A percentile compares a stretch with the other conserved stretches of the same genome.
These are phyloP conservation scores for Mycocentrospora acerina DNA, from an alignment of 2,329 filamentous ascomycete species.

Conservation along the genomic window DNA sequence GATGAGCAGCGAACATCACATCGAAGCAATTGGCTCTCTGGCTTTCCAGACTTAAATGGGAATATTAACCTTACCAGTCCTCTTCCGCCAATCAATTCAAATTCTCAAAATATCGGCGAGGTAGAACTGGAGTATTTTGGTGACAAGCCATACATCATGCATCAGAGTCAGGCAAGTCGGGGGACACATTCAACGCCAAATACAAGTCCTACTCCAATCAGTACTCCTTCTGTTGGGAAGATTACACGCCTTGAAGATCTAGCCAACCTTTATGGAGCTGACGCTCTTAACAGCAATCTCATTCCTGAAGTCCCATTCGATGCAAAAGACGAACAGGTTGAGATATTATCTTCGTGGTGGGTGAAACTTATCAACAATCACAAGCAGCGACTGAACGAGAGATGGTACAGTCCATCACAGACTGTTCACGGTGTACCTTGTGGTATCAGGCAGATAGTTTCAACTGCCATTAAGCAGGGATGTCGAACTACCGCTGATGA, in stretches of 20 bases:
- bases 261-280: conserved; percentile 3
- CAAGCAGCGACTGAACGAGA: conserved; percentile 14
- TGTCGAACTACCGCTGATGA: conserved; percentile 4
- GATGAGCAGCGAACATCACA: neutral
- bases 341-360: conserved; percentile 11
- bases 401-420: conserved; percentile 4
- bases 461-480: conserved; percentile 7
- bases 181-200: too few relatives aligned
- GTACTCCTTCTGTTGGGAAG: neutral
- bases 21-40: conserved; percentile 5
- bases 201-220: too few relatives aligned
- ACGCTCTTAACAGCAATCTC: conserved; percentile 2
- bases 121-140: too few relatives aligned
- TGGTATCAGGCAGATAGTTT: conserved; percentile 12
- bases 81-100: too few relatives aligned
- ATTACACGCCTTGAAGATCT: conserved; percentile 3
- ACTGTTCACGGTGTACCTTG: neutral
- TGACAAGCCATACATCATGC: neutral
- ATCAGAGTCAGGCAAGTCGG: neutral
- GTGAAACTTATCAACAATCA: conserved; percentile 16
- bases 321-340: neutral
- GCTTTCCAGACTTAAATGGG: neutral
- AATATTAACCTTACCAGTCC: too few relatives aligned
- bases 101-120: too few relatives aligned
- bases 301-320: too few relatives aligned